phyloP scores from a whole-genome alignment of 2,329 filamentous ascomycete species.

The Diaporthe ilicicola region DNA sequence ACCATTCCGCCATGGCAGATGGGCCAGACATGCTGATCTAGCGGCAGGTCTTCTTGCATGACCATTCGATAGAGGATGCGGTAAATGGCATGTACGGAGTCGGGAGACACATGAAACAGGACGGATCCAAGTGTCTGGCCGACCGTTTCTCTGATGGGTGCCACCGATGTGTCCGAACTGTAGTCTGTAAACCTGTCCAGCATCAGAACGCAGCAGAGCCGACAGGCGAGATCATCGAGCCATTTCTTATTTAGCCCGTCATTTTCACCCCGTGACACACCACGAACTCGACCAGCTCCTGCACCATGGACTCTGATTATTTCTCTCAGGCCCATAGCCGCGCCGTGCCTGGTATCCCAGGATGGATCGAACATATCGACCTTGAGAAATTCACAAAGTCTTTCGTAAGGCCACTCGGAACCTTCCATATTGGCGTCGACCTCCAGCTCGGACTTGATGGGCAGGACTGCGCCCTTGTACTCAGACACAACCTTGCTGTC shows the following conservation, averaged over 20 bases:
- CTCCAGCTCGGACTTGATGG: conserved; percentile 85
- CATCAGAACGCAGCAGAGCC: conserved; percentile 95
- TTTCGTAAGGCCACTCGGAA: conserved; percentile 91
- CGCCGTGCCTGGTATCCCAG: conserved; percentile 96
- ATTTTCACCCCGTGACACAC: conserved; percentile 78
- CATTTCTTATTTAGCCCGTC: conserved; percentile 81
- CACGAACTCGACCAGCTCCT: conserved; percentile 81
- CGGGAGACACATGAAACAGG: conserved; percentile 80
- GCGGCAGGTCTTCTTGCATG: conserved; percentile 83
- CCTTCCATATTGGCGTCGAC: conserved; percentile 80
- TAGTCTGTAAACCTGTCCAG: conserved; percentile 98
- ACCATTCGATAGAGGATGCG: conserved; percentile 86
- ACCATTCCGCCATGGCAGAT: conserved; percentile 99
- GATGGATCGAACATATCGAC: conserved; percentile 91
- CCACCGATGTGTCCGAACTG: conserved; percentile 95
- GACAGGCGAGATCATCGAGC: conserved; percentile 95
- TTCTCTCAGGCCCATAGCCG: conserved; percentile 93
- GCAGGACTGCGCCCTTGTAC: conserved; percentile 83
- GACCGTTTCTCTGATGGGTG: conserved; percentile 93
- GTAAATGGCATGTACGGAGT: conserved; percentile 86
- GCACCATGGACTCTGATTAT: conserved; percentile 89
- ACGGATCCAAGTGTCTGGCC: conserved; percentile 93
- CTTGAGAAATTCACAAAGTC: conserved; percentile 91
- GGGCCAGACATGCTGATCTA: conserved; percentile 84
- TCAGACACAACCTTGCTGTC: conserved; percentile 93